Evolutionary conservation across 495 filamentous ascomycete genomes (phyloP).

Genomic region (Lophiotrema nucula): DNA sequence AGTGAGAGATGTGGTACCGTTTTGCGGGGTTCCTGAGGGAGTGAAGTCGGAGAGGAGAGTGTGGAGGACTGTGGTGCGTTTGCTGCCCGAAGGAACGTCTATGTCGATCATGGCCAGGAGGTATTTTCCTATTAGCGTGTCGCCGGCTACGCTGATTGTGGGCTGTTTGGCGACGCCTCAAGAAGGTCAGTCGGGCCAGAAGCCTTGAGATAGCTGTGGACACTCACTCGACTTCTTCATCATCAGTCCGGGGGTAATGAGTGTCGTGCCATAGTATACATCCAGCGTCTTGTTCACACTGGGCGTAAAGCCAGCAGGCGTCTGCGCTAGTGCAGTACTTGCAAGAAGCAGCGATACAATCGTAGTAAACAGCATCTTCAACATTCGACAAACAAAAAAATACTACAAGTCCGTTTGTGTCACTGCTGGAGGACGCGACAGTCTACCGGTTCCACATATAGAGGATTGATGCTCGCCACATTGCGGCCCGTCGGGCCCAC

Average conservation of each 20-base stretch:
- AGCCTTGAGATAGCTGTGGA: background rate
- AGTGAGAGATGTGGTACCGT: conserved; percentile 42
- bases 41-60: conserved; percentile 50
- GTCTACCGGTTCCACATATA: background rate
- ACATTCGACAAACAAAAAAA: background rate
- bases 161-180: conserved; percentile 43
- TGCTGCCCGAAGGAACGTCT: background rate
- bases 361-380: conserved; percentile 13
- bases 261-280: conserved; percentile 47
- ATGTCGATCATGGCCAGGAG: conserved; percentile 47
- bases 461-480: background rate
- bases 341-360: conserved; percentile 18
- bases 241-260: conserved; percentile 42
- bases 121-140: conserved; percentile 44
- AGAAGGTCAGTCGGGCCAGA: background rate
- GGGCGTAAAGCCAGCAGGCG: conserved; percentile 46
- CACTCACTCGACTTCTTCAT: conserved; percentile 41
- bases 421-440: too few relatives aligned
- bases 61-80: conserved; percentile 46
- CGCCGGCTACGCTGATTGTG: conserved; percentile 44
- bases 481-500: background rate
- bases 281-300: conserved; percentile 45
- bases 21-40: conserved; percentile 34
- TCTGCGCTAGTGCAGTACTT: conserved; percentile 39
- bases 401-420: background rate